Conservation (phyloP, 2,329 filamentous ascomycete genomes). For the Microcyclospora pomicola region DNA sequence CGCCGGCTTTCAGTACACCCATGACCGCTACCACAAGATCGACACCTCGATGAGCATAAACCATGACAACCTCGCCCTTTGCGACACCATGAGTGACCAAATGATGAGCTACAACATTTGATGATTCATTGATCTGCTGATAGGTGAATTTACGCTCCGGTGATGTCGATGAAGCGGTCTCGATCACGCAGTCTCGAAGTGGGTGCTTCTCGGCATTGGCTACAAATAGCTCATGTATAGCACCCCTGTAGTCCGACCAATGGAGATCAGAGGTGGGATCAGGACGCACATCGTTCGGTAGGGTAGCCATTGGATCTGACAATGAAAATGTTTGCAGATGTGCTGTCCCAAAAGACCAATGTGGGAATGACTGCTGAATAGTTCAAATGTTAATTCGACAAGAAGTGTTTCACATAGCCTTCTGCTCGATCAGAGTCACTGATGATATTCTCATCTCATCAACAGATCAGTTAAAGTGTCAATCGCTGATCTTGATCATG, state of each 20-base stretch:
- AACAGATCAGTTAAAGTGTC: no score
- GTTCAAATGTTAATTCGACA: no score
- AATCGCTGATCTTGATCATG: no score
- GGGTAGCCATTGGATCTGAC: constrained; percentile 8
- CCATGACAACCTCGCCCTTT: constrained; percentile 83
- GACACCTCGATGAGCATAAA: constrained; percentile 72
- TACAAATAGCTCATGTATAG: constrained; percentile 59
- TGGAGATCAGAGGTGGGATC: constrained; percentile 55
- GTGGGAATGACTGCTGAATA: no score
- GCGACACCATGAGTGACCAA: constrained; percentile 59
- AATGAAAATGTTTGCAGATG: no score
- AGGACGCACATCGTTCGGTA: constrained; percentile 29
- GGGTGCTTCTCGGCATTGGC: constrained; percentile 55
- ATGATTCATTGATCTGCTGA: constrained; percentile 70
- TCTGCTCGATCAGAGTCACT: no score
- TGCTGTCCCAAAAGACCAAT: no score
- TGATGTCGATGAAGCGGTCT: constrained; percentile 42
- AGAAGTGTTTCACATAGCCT: no score
- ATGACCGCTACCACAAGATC: constrained; percentile 67
- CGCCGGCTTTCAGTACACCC: constrained; percentile 50
- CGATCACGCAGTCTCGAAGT: constrained; percentile 53
- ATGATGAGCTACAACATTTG: constrained; percentile 68
- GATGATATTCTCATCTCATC: no score
- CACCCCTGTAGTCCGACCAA: constrained; percentile 51
- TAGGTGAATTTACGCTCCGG: constrained; percentile 54